Evolutionary conservation across 352 stramenopile species (phyloP), one percentile per base, ranked within the genome.

Genomic region (Globisporangium carolinianum): DNA sequence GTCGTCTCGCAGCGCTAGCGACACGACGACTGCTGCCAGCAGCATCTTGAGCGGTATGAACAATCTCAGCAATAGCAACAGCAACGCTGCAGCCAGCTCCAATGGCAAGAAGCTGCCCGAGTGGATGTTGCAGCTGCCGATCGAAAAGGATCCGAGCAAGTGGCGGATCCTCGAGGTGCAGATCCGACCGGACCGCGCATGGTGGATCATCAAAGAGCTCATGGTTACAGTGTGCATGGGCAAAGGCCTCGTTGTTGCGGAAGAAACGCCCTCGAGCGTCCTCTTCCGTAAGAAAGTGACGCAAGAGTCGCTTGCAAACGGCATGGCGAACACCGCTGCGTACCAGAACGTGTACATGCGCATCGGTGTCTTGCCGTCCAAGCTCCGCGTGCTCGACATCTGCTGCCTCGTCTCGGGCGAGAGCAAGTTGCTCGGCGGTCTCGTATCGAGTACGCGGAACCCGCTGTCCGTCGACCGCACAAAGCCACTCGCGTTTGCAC

Each of bases 141-240:
- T 86, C 52, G 79, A 88, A 41, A 82, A 76, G 46, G 79, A 91
- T 60, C 63, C 73, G 51, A 76, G 60, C 43, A 67, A 80, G 47
- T 92, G 82, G 82, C 77, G 65, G 14, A 86, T 92, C 54, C 60
- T 92, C 39, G 66, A 87, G 58, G 75, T 89, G 11, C 79, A 80
- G 38, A 69, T 92, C 24, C 82, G 82, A 4, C 79, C 82, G 0
- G 82, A 92, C 38, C 77, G 80, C 37, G 61, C 80, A 37, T 93
- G 83, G 83, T 64, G 78, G 11, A 52, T 93, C 53, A 82, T 93
- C n/a, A 78, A 88, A 48, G 83, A 91, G 65, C 79, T 93, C 12
- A 64, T 91, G 32, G 76, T 77, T 36, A 93, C 80, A 0, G 66
- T 91, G 7, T 91, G 83, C 66, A 93, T 93, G 41, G 65, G 72